Base-by-base conservation (phyloP, 1,139 yeast species). In the Arxiozyma heterogenica region DNA sequence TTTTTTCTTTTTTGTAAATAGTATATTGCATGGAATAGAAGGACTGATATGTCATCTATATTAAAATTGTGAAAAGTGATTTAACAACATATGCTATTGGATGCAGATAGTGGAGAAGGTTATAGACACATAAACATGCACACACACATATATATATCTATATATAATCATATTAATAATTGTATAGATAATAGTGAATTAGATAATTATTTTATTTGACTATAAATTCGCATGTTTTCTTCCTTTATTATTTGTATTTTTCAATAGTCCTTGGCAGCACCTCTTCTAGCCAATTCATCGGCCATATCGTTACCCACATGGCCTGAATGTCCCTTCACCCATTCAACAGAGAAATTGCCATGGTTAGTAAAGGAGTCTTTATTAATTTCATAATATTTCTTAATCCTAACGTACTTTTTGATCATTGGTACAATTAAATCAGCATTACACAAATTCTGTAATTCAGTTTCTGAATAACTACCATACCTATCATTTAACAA, bases 251-350 rank as follows among this genome's bases (percentile, higher is more conserved):
- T 12, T 34, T 34, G 6, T 27, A 11, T 27, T 27, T 27, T 27
- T 34, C n/a, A 44, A 18, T 27, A 49, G 21, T 49, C 38, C 44
- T 58, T 58, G 53, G 73, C 75, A 11, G 84, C 83, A n/a, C 88
- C 94, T 34, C 61, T 54, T 56, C 79, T 83, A 3, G 97, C 97
- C 52, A 90, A 72, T 47, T 66, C 61, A 66, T 91, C 96, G 0
- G 97, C 97, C 64, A 67, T 73, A 58, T 84, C 90, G 64, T 90
- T 90, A 0, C 96, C 96, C 20, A 63, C 66, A 48, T 73, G 67
- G 0, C 90, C 93, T 20, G 73, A 68, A 67, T 91, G 97, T 0
- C 94, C 96, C 52, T 72, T 73, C 5, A 88, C 94, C 73, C 93
- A 82, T 12, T 68, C 69, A 50, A 85, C 67, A 3, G 66, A 62